phyloP scores from a whole-genome alignment of 164 flowering plant genomes.

The Kalanchoe fedtschenkoi region DNA sequence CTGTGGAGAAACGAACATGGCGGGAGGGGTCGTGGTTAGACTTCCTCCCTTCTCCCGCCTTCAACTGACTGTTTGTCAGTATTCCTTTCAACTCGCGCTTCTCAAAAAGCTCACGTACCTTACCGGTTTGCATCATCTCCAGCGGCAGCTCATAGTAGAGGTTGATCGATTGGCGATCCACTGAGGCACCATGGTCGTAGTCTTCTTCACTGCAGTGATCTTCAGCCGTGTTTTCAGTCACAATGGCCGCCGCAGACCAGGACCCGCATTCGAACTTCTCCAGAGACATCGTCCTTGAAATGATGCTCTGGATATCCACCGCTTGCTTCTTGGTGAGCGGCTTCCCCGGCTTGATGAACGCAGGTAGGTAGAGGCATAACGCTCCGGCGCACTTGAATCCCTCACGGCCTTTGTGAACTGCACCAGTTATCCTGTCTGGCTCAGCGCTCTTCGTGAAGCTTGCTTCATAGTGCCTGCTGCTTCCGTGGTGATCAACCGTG shows the following conservation, averaged over 20 bases:
- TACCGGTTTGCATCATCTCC: conserved; percentile 7
- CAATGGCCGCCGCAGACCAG: conserved; percentile 10
- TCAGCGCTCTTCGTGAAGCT: not conserved
- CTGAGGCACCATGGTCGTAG: not conserved
- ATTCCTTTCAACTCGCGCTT: conserved; percentile 1
- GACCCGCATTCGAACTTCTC: conserved; percentile 13
- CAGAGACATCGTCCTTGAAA: conserved; percentile 9
- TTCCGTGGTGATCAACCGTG: not conserved
- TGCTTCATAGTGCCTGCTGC: not conserved
- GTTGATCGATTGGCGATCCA: not conserved
- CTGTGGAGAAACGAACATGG: conserved; percentile 57
- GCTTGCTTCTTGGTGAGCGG: not conserved
- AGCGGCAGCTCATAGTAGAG: conserved; percentile 10
- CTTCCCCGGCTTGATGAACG: conserved; percentile 10
- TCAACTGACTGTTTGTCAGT: not conserved
- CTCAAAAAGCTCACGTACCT: not conserved
- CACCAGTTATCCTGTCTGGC: not conserved
- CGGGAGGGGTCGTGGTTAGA: not conserved
- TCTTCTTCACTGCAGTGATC: not conserved
- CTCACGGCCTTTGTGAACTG: not conserved
- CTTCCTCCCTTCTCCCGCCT: not conserved
- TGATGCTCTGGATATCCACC: not conserved
- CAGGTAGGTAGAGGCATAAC: conserved; percentile 9
- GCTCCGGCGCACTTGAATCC: conserved; percentile 8
- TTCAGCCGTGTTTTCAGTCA: not conserved